phyloP scores from a whole-genome alignment of 2,329 filamentous ascomycete genomes.

The Neopestalotiopsis sp. region DNA sequence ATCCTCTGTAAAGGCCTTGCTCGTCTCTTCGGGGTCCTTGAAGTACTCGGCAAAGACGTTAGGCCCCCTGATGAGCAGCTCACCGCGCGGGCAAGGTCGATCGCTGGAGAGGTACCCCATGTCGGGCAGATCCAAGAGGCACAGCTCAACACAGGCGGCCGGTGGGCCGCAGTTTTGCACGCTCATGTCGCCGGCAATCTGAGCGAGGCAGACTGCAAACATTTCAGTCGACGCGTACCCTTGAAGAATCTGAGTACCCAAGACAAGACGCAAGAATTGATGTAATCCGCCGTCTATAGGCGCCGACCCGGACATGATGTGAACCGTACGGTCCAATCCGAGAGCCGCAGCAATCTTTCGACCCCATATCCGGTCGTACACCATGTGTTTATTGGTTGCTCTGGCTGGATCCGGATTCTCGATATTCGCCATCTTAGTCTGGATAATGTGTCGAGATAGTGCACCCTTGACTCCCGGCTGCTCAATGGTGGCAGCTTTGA shows the following conservation, averaged over 20 bases:
- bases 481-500: neutral
- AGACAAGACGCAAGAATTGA: neutral
- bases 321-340: neutral
- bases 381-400: neutral
- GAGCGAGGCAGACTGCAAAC: neutral
- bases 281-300: neutral
- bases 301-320: neutral
- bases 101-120: conserved; percentile 3
- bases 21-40: conserved; percentile 61
- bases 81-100: neutral
- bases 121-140: neutral
- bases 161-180: neutral
- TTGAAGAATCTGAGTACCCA: neutral
- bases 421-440: neutral
- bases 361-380: conserved; percentile 2
- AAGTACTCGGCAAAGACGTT: conserved; percentile 51
- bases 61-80: conserved; percentile 2
- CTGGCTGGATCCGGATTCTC: neutral
- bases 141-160: neutral
- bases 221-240: neutral
- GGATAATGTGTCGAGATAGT: neutral
- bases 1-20: conserved; percentile 58
- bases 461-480: neutral
- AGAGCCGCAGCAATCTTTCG: neutral
- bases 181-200: neutral